A percentile compares a stretch with the other conserved stretches of the same genome.
Evolutionary conservation across 441 rosid genomes (phyloP).

Genomic region (Biscutella auriculata): DNA sequence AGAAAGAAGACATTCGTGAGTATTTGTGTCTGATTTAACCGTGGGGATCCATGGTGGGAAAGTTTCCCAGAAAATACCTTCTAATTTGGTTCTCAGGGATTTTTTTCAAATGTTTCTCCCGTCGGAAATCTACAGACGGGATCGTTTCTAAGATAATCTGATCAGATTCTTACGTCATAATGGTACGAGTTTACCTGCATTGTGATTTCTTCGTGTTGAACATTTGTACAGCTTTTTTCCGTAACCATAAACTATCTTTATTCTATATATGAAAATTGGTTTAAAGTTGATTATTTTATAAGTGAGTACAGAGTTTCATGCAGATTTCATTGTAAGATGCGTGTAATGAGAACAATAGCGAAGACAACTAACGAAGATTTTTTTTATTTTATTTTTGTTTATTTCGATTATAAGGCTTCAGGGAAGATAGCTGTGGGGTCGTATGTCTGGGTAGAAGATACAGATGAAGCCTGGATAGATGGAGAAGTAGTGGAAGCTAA

Average conservation of each 20-base stretch:
- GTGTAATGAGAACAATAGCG: background rate
- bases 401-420: slow-evolving; percentile 37
- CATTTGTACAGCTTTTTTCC: background rate
- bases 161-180: slow-evolving; percentile 2
- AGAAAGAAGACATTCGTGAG: background rate
- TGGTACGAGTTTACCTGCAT: slow-evolving; percentile 17
- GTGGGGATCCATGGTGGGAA: slow-evolving; percentile 17
- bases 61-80: slow-evolving; percentile 1
- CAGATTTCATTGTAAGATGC: background rate
- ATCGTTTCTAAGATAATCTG: background rate
- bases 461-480: slow-evolving; percentile 72
- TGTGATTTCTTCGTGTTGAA: background rate
- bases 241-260: background rate
- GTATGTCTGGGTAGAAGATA: slow-evolving; percentile 74
- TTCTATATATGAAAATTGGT: background rate
- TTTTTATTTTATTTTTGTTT: background rate
- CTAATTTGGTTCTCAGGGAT: background rate
- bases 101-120: slow-evolving; percentile 11
- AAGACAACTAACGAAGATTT: background rate
- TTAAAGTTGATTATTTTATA: background rate
- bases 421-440: slow-evolving; percentile 49
- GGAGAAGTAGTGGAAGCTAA: slow-evolving; percentile 65
- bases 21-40: background rate
- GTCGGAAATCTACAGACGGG: slow-evolving; percentile 13
- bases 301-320: background rate